Evolutionary conservation across 805 yeast species (phyloP).

Genomic region (Torulaspora microellipsoides): DNA sequence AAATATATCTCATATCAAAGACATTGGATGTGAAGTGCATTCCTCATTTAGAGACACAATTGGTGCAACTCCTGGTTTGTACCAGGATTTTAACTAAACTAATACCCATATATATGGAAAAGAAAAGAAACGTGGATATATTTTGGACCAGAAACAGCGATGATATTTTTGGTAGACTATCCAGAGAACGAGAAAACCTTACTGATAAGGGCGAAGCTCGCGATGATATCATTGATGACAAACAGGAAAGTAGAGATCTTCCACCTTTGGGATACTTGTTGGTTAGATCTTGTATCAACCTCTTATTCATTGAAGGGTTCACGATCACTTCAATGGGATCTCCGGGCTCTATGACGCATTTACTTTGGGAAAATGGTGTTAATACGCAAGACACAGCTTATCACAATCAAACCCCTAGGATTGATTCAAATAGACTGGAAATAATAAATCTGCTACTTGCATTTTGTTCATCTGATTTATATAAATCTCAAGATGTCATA

Average conservation of each 20-base stretch:
- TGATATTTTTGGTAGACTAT: constrained; percentile 40
- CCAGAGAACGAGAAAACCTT: constrained; percentile 8
- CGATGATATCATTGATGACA: background rate
- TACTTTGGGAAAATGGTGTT: constrained; percentile 82
- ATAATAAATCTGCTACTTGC: constrained; percentile 57
- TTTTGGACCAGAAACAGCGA: constrained; percentile 19
- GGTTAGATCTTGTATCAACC: constrained; percentile 22
- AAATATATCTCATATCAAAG: constrained; percentile 30
- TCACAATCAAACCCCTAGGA: constrained; percentile 36
- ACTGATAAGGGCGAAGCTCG: constrained; percentile 40
- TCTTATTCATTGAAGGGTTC: constrained; percentile 30
- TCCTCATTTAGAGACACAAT: constrained; percentile 9
- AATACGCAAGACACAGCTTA: constrained; percentile 39
- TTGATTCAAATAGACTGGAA: constrained; percentile 66
- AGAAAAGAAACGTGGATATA: constrained; percentile 14
- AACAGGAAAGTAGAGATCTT: constrained; percentile 7
- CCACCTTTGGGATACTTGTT: constrained; percentile 18
- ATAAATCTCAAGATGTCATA: constrained; percentile 43
- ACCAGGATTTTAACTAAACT: constrained; percentile 59
- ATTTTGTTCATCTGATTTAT: constrained; percentile 58
- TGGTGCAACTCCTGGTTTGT: constrained; percentile 48
- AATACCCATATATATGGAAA: constrained; percentile 66
- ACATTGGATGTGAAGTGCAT: constrained; percentile 6
- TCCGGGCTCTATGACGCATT: constrained; percentile 28
- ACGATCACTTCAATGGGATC: constrained; percentile 19